Conservation (phyloP, 805 yeast genomes). For the Candida sithepensis region DNA sequence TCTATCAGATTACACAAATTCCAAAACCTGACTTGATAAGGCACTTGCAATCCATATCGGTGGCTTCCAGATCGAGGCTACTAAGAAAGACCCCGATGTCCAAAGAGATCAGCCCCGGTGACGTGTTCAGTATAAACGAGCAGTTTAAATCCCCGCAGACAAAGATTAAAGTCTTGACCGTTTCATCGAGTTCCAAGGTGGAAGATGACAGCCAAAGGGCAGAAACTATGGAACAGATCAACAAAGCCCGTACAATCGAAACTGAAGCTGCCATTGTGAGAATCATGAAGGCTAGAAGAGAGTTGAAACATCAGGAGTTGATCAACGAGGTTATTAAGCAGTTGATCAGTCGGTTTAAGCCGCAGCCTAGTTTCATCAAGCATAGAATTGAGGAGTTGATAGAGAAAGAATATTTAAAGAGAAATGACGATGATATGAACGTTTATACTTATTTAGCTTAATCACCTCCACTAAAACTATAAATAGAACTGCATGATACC, state of each 20-base stretch:
- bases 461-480: no score
- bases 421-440: slow-evolving; percentile 59
- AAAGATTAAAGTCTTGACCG: slow-evolving; percentile 73
- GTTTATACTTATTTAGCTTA: slow-evolving; percentile 66
- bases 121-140: slow-evolving; percentile 63
- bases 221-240: slow-evolving; percentile 52
- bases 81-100: slow-evolving; percentile 72
- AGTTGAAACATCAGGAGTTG: slow-evolving; percentile 58
- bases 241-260: slow-evolving; percentile 61
- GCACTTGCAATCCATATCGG: slow-evolving; percentile 78
- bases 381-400: slow-evolving; percentile 69
- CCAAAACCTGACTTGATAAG: slow-evolving; percentile 71
- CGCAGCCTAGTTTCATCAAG: slow-evolving; percentile 65
- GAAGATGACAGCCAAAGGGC: slow-evolving; percentile 54
- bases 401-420: slow-evolving; percentile 75
- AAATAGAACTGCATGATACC: no score
- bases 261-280: slow-evolving; percentile 86
- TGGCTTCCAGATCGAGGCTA: slow-evolving; percentile 78
- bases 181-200: slow-evolving; percentile 41
- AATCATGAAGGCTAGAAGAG: slow-evolving; percentile 74
- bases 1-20: slow-evolving; percentile 61
- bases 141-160: slow-evolving; percentile 64
- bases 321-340: slow-evolving; percentile 62
- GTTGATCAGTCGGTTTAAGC: slow-evolving; percentile 60
- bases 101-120: slow-evolving; percentile 60